Base-by-base conservation (phyloP, 495 filamentous ascomycete species). In the Eremomyces bilateralis region DNA sequence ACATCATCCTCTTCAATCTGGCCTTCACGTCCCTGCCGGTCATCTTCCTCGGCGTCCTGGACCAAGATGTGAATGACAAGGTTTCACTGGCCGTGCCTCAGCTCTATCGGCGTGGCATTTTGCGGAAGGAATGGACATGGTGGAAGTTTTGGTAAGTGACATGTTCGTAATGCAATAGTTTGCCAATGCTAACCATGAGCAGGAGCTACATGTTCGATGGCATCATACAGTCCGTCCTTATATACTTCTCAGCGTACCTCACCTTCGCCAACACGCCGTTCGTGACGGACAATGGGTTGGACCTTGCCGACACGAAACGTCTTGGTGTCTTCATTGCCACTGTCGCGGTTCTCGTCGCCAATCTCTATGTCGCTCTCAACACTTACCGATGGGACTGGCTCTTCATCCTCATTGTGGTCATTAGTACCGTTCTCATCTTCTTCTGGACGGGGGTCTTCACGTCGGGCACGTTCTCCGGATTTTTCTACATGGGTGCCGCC, bases 381-480 rank as follows among this genome's bases (percentile, higher is more conserved):
- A 84, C 78, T 3, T 95, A 88, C 53, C 65, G 83, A 38, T 95
- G 90, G 90, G 90, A 99, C 53, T 95, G 85, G 85, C 60, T 95
- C 46, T 80, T 84, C 42, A 45, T 79, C 10, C 60, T 93, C 48
- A 73, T 92, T 45, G 73, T 83, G 20, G 50, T 48, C 31, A 64
- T 94, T 49, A 92, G 83, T 55, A 75, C 75, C 40, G 50, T 94
- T 18, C 63, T 94, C 47, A 73, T 95, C 46, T 99, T 77, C 65
- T 76, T 92, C 57, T 99, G 88, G 90, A 94, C 90, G 16, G 84
- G 80, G 27, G 67, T 93, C 29, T 99, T 84, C 54, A 82, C 82
- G 0, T 60, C 77, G 4, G 67, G 73, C 43, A 62, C 63, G 4
- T 62, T 58, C 15, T 68, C 80, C 2, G 61, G 61, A 21, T 60